A percentile compares a stretch with the other conserved stretches of the same genome.
Evolutionary conservation across 768 basidiomycete species (phyloP).

Genomic region (Lentinula lateritia): DNA sequence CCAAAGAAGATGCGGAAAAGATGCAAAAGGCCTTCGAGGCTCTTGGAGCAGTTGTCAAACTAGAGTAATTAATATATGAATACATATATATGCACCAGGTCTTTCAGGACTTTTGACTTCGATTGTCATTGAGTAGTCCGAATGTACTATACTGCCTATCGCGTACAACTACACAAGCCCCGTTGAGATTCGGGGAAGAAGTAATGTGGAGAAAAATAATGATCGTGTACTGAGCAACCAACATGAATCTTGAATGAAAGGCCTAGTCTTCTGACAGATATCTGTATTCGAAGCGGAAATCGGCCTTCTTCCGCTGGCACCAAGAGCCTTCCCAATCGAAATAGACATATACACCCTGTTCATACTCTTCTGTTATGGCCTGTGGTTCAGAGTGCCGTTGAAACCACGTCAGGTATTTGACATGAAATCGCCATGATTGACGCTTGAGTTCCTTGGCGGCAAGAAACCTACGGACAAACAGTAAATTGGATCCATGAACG

Average conservation of each 20-base stretch:
- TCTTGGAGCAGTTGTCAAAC: slow-evolving; percentile 80
- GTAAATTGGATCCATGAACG: background rate
- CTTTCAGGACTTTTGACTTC: background rate
- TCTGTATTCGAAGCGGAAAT: slow-evolving; percentile 96
- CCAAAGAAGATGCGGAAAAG: slow-evolving; percentile 98
- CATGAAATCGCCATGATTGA: slow-evolving; percentile 98
- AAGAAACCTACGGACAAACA: slow-evolving; percentile 59
- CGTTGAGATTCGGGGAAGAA: background rate
- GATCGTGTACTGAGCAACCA: background rate
- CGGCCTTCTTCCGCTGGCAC: slow-evolving; percentile 97
- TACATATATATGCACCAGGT: background rate
- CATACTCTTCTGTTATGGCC: slow-evolving; percentile 98
- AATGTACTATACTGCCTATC: background rate
- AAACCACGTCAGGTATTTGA: slow-evolving; percentile 99
- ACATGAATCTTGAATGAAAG: background rate
- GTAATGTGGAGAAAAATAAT: background rate
- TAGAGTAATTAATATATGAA: slow-evolving; percentile 52
- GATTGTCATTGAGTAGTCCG: slow-evolving; percentile 12
- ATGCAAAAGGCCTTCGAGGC: slow-evolving; percentile 85
- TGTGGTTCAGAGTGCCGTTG: slow-evolving; percentile 97
- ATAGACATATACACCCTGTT: slow-evolving; percentile 98
- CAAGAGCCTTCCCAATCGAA: slow-evolving; percentile 99
- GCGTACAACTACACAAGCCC: slow-evolving; percentile 10
- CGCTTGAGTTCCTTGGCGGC: slow-evolving; percentile 96
- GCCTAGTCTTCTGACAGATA: slow-evolving; percentile 85